These are phyloP conservation scores for Hanseniaspora guilliermondii DNA, from an alignment of 805 yeast species.

Conservation along the genomic window DNA sequence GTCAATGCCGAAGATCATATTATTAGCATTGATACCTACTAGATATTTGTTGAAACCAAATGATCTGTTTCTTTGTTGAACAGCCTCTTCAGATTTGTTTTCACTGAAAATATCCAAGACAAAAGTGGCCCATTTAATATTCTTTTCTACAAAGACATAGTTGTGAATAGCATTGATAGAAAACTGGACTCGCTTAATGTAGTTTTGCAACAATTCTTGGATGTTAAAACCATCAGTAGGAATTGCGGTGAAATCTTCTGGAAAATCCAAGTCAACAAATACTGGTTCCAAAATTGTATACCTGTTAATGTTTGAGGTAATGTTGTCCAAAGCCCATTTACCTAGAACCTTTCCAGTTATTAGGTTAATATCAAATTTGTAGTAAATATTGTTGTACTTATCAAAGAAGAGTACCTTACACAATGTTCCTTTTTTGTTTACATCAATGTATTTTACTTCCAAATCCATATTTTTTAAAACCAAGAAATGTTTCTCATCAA, in stretches of 20 bases:
- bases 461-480: not conserved
- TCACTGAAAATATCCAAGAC: slow-evolving; percentile 17
- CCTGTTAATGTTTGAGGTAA: slow-evolving; percentile 30
- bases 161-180: slow-evolving; percentile 19
- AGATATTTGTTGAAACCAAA: slow-evolving; percentile 39
- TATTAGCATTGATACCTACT: slow-evolving; percentile 31
- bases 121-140: slow-evolving; percentile 15
- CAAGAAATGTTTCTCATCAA: not conserved
- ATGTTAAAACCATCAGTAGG: slow-evolving; percentile 3
- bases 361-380: not conserved
- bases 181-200: slow-evolving; percentile 21
- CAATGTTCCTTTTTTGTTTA: not conserved
- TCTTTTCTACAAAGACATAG: slow-evolving; percentile 15
- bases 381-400: not conserved
- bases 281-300: slow-evolving; percentile 17
- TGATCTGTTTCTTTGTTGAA: slow-evolving; percentile 19
- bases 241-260: slow-evolving; percentile 20
- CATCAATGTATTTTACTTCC: not conserved
- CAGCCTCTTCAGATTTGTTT: slow-evolving; percentile 14
- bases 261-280: slow-evolving; percentile 14
- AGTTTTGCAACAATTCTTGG: slow-evolving; percentile 20
- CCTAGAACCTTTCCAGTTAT: not conserved
- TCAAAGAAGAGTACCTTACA: not conserved
- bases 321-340: slow-evolving; percentile 36
- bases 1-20: slow-evolving; percentile 35